Percentiles rank a stretch among this genome's conserved stretches.
These are phyloP conservation scores for Solanum lignicaule DNA, from an alignment of 257 asterid genomes.

Conservation along the genomic window DNA sequence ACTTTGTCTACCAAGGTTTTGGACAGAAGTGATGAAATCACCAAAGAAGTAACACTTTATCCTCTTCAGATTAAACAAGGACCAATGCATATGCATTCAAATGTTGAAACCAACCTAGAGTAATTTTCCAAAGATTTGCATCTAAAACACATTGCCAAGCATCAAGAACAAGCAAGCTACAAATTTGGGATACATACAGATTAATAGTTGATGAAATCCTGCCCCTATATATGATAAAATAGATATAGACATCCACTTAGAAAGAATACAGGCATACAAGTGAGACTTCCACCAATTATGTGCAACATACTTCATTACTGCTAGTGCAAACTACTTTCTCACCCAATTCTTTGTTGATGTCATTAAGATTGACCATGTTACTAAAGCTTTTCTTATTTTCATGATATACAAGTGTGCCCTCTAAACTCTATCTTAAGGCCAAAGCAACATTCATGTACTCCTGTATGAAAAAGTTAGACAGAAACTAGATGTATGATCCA, in stretches of 20 bases:
- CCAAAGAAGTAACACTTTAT: neutral
- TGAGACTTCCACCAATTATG: neutral
- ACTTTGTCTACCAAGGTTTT: neutral
- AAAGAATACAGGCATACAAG: neutral
- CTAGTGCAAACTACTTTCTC: neutral
- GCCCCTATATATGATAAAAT: neutral
- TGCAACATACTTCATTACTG: neutral
- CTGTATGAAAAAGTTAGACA: neutral
- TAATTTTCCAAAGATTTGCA: neutral
- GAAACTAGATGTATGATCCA: neutral
- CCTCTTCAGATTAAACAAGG: neutral
- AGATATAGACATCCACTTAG: neutral
- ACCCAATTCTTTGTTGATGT: neutral
- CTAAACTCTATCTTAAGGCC: neutral
- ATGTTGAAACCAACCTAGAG: neutral
- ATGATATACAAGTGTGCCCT: neutral
- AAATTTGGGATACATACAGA: neutral
- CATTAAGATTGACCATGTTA: neutral
- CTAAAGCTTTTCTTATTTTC: neutral
- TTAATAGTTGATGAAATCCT: neutral
- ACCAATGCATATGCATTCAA: neutral
- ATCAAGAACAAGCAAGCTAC: neutral
- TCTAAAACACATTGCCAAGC: neutral
- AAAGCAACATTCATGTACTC: neutral
- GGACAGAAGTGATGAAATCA: neutral